A percentile compares a stretch with the other conserved stretches of the same genome.
These are phyloP conservation scores for Penicillium hordei DNA, from an alignment of 2,329 filamentous ascomycete genomes.

Conservation along the genomic window DNA sequence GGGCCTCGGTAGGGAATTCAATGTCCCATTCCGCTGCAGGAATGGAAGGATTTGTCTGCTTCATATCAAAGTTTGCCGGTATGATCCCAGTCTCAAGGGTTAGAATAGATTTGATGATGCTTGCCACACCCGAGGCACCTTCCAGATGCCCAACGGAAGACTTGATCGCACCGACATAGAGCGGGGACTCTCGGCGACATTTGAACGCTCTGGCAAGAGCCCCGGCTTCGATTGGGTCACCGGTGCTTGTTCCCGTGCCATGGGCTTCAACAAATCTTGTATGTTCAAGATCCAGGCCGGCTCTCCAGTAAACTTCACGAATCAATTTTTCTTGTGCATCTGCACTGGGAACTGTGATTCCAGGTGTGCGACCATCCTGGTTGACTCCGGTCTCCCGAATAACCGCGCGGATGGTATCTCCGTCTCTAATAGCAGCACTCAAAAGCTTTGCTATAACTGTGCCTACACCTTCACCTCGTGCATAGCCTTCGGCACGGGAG, in stretches of 20 bases:
- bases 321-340: constrained; percentile 39
- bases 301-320: constrained; percentile 31
- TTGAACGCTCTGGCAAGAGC: constrained; percentile 32
- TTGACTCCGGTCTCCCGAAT: constrained; percentile 33
- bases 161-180: constrained; percentile 31
- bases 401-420: constrained; percentile 36
- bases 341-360: constrained; percentile 47
- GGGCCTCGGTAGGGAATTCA: constrained; percentile 22
- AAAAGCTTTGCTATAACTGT: constrained; percentile 36
- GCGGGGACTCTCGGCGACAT: constrained; percentile 17
- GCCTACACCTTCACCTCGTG: constrained; percentile 37
- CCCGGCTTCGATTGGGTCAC: constrained; percentile 35
- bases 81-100: constrained; percentile 49
- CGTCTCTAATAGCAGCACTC: constrained; percentile 31
- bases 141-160: constrained; percentile 32
- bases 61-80: constrained; percentile 46
- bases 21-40: constrained; percentile 37
- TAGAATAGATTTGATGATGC: constrained; percentile 45
- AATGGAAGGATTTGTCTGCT: constrained; percentile 40
- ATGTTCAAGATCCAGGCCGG: constrained; percentile 24
- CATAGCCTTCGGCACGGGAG: constrained; percentile 36
- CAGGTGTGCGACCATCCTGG: constrained; percentile 39
- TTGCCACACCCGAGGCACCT: constrained; percentile 30
- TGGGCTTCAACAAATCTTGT: constrained; percentile 34
- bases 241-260: constrained; percentile 36